These are phyloP conservation scores for Acer negundo DNA, from an alignment of 345 rosid genomes.

Conservation along the genomic window DNA sequence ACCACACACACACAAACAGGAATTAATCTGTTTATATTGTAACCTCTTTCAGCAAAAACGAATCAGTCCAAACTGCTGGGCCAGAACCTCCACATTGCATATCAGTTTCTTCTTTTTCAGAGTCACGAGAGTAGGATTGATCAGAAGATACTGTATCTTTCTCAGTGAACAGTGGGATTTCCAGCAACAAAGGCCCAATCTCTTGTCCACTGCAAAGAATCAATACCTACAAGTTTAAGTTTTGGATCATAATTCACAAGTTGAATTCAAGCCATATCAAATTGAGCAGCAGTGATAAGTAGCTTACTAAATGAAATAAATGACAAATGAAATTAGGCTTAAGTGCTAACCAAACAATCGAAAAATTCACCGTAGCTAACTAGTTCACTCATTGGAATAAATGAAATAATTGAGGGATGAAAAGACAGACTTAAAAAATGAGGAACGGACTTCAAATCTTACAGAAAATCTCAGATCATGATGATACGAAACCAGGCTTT, in stretches of 20 bases:
- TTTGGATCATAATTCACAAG: not conserved
- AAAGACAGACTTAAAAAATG: no score
- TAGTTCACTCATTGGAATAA: no score
- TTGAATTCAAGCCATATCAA: not conserved
- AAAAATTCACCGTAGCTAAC: no score
- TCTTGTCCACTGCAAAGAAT: constrained; percentile 68
- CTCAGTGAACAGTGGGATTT: constrained; percentile 37
- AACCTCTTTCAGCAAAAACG: constrained; percentile 71
- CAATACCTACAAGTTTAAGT: constrained; percentile 2
- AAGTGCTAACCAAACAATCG: not conserved
- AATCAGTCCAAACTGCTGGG: constrained; percentile 49
- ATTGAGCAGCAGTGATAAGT: not conserved
- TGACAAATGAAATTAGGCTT: not conserved
- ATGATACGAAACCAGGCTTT: no score
- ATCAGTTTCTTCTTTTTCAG: constrained; percentile 22
- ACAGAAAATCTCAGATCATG: no score
- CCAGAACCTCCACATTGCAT: constrained; percentile 33
- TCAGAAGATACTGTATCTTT: constrained; percentile 38
- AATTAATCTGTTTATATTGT: not conserved
- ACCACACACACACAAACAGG: no score
- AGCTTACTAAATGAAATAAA: not conserved
- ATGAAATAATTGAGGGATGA: no score
- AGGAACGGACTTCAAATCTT: no score
- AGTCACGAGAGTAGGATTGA: constrained; percentile 27
- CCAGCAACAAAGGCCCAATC: constrained; percentile 55